Base-by-base conservation (phyloP, 2,329 filamentous ascomycete genomes). In the Fusarium albidum region DNA sequence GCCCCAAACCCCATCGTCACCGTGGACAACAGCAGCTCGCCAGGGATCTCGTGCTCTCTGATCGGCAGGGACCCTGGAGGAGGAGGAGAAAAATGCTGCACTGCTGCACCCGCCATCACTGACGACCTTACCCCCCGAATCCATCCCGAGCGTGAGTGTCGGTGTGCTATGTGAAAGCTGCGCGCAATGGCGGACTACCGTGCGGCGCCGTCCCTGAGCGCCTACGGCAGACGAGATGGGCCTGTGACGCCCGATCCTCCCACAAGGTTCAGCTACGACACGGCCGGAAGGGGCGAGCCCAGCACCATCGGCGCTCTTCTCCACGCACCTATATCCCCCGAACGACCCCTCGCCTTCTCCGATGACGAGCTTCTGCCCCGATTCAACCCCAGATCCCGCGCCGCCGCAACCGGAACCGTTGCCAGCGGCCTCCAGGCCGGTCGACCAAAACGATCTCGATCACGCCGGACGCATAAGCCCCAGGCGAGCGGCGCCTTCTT, bases 401-500 rank as follows among this genome's bases (percentile, higher is more conserved):
- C 51, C 27, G 50, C 52, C 21, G 59, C 40, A 33, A 56, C 56
- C 21, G 59, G 38, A 33, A 56, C 56, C 34, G 40, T 43, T 39
- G 33, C 46, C 18, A 60, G 55, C 26, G 57, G 45, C 41, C 57
- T 54, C 49, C 58, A 64, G 44, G 60, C 61, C 6, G 61, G 52
- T 27, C 63, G 60, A 25, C 59, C 63, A 18, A 67, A 66, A 29
- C 67, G 71, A 52, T 41, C 56, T 17, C 59, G 52, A 39, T 49
- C 63, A 15, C 65, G 68, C 37, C 64, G 70, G 52, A 69, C 63
- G 34, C 71, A 77, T 46, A 82, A 76, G 63, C 71, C 75, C 26
- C 75, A 79, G 13, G 73, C 79, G 6, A 77, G 73, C 57, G 79
- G 80, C 39, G 79, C 77, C 8, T 85, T 85, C 61, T 73, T 84